These are phyloP conservation scores for Cercospora brassicicola DNA, from an alignment of 2,329 filamentous ascomycete species.

Conservation along the genomic window DNA sequence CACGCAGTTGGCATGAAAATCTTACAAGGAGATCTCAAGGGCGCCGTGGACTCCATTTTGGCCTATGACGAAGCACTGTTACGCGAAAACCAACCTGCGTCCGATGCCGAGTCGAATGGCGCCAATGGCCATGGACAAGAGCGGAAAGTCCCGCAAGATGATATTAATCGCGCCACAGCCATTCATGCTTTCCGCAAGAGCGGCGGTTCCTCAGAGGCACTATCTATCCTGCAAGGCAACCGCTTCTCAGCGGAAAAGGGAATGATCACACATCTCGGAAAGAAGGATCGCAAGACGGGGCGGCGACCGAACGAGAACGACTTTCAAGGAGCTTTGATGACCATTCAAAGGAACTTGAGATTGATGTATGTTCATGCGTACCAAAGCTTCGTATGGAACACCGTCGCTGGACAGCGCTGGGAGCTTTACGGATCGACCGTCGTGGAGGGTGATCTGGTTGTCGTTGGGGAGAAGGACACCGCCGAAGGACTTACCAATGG, in stretches of 20 bases:
- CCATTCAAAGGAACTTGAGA: conserved; percentile 77
- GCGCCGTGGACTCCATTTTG: conserved; percentile 75
- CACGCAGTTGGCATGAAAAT: conserved; percentile 83
- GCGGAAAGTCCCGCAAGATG: conserved; percentile 65
- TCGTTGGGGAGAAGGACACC: conserved; percentile 60
- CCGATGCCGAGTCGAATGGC: conserved; percentile 20
- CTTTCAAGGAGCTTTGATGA: conserved; percentile 75
- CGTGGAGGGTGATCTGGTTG: conserved; percentile 80
- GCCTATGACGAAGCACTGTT: conserved; percentile 67
- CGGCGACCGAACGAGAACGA: conserved; percentile 60
- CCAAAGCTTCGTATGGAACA: conserved; percentile 93
- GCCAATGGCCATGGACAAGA: conserved; percentile 6
- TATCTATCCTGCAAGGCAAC: conserved; percentile 65
- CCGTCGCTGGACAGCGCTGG: conserved; percentile 78
- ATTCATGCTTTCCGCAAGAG: conserved; percentile 70
- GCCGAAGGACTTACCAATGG: conserved; percentile 41
- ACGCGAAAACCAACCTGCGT: conserved; percentile 51
- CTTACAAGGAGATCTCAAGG: conserved; percentile 76
- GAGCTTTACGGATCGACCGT: conserved; percentile 70
- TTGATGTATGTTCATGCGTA: conserved; percentile 98
- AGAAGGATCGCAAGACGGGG: conserved; percentile 46
- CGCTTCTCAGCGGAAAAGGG: conserved; percentile 78
- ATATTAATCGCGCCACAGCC: conserved; percentile 73
- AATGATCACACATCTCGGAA: conserved; percentile 73
- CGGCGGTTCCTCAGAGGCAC: conserved; percentile 52